These are phyloP conservation scores for Reticulomyxa filosa DNA, from an alignment of 78 protist genomes.

Conservation along the genomic window DNA sequence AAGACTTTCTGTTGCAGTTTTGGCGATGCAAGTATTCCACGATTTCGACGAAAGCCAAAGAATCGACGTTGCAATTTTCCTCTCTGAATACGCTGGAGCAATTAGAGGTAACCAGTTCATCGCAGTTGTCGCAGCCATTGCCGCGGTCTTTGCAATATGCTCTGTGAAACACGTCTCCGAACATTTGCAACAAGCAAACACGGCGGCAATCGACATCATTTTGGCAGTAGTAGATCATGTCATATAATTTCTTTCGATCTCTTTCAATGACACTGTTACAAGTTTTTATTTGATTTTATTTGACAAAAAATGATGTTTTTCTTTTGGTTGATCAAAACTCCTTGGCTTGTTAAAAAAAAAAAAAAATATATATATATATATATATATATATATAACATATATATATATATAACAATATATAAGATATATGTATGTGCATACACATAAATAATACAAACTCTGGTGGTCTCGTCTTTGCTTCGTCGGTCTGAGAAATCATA, in stretches of 20 bases:
- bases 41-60: neutral
- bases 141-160: constrained; percentile 9
- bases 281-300: neutral
- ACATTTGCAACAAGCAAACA: constrained; percentile 4
- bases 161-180: constrained; percentile 13
- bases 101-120: too few relatives aligned
- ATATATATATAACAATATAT: neutral
- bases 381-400: neutral
- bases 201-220: constrained; percentile 21
- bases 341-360: too few relatives aligned
- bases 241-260: neutral
- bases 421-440: too few relatives aligned
- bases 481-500: neutral
- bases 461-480: too few relatives aligned
- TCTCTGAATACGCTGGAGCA: neutral
- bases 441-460: too few relatives aligned
- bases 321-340: too few relatives aligned
- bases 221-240: constrained; percentile 25
- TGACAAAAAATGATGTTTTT: neutral
- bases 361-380: too few relatives aligned
- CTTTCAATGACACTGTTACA: neutral
- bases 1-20: neutral
- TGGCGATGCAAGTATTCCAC: neutral
- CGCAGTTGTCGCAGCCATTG: constrained; percentile 41
- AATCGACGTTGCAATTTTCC: neutral